These are phyloP conservation scores for Ganoderma lucidum DNA, from an alignment of 1,284 basidiomycete species.

Conservation along the genomic window DNA sequence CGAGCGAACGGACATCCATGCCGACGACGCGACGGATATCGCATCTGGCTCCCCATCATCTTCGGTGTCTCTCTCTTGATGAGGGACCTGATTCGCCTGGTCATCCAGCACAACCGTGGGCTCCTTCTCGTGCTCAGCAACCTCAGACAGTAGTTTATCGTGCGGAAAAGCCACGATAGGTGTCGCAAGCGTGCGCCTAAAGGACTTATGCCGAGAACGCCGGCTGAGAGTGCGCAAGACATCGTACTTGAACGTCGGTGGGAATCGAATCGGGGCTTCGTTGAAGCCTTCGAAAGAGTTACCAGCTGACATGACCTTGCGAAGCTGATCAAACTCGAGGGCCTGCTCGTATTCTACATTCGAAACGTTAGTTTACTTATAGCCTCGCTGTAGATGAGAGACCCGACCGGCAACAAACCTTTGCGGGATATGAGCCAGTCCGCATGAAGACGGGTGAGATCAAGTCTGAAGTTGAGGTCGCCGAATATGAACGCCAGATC, in stretches of 20 bases:
- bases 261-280: slow-evolving; percentile 77
- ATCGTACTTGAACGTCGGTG: slow-evolving; percentile 89
- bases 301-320: slow-evolving; percentile 69
- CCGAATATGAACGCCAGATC: slow-evolving; percentile 86
- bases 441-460: slow-evolving; percentile 77
- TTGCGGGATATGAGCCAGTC: slow-evolving; percentile 62
- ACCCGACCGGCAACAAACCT: slow-evolving; percentile 30
- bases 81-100: slow-evolving; percentile 37
- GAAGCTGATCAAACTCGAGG: slow-evolving; percentile 83
- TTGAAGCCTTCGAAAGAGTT: slow-evolving; percentile 73
- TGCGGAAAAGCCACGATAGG: slow-evolving; percentile 42
- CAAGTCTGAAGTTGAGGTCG: slow-evolving; percentile 82
- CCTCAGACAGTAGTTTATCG: slow-evolving; percentile 45
- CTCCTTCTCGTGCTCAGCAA: slow-evolving; percentile 47
- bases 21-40: slow-evolving; percentile 60
- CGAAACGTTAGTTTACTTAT: neutral
- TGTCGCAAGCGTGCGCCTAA: slow-evolving; percentile 37
- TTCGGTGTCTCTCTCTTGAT: slow-evolving; percentile 43
- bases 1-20: slow-evolving; percentile 58
- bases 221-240: slow-evolving; percentile 63
- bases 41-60: slow-evolving; percentile 51
- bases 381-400: no score
- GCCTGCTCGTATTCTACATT: slow-evolving; percentile 71
- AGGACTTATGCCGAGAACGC: slow-evolving; percentile 44
- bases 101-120: slow-evolving; percentile 22